Evolutionary conservation across 2,329 filamentous ascomycete genomes (phyloP).

Genomic region (Pseudomassariella vexata): DNA sequence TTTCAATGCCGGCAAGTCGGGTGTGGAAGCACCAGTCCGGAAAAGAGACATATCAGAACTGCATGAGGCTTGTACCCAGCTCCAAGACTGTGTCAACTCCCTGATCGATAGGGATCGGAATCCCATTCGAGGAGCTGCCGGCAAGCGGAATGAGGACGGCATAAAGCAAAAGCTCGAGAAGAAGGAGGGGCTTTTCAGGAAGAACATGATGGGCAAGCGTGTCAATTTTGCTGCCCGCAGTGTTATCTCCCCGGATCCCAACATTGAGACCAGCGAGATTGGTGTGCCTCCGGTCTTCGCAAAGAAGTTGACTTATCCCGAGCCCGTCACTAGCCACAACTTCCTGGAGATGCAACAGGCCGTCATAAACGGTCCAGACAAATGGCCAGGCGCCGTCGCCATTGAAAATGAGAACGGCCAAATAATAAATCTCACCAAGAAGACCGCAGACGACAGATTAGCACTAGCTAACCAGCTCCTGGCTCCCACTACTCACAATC

Average conservation of each 20-base stretch:
- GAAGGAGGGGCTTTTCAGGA: conserved; percentile 96
- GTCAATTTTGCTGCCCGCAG: conserved; percentile 96
- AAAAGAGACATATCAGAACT: conserved; percentile 67
- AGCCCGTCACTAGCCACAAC: conserved; percentile 96
- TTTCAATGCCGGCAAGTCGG: conserved; percentile 34
- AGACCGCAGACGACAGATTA: conserved; percentile 80
- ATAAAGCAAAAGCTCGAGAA: conserved; percentile 98
- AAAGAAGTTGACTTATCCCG: conserved; percentile 90
- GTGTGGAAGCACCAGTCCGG: conserved; percentile 28
- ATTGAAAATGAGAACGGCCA: conserved; percentile 96
- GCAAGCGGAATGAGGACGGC: conserved; percentile 77
- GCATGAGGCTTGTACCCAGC: conserved; percentile 72
- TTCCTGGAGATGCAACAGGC: conserved; percentile 93
- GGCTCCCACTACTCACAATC: conserved; percentile 70
- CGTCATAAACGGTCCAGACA: conserved; percentile 88
- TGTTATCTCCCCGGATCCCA: conserved; percentile 97
- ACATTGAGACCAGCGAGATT: conserved; percentile 98
- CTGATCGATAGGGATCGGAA: conserved; percentile 87
- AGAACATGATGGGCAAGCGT: conserved; percentile 99
- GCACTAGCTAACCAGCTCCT: conserved; percentile 90
- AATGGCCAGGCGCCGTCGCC: conserved; percentile 89
- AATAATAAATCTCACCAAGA: conserved; percentile 79
- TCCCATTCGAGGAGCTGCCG: conserved; percentile 71
- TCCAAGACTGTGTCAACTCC: conserved; percentile 90
- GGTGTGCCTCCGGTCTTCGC: conserved; percentile 98